Evolutionary conservation across 176 grass and related monocot species (phyloP), one percentile per base, ranked within the genome.

Genomic region (Eragrostis curvula): DNA sequence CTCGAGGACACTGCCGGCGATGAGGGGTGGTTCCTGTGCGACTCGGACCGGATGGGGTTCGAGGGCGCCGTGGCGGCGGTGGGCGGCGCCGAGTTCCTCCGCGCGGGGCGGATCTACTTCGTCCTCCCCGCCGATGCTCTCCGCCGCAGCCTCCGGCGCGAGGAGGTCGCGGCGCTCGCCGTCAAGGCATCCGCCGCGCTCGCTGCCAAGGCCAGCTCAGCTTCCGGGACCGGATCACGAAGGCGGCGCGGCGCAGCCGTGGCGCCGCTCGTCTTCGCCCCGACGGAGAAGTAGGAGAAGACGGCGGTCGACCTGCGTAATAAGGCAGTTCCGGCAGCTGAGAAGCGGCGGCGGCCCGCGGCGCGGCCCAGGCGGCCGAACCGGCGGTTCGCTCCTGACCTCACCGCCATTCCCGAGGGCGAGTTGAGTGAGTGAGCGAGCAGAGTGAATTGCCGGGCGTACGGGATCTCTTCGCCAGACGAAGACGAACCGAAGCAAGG

Each of bases 61-160:
- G 88, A 92, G 52, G 83, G 77, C 0, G 23, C 85, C 23, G 82
- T 87, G 7, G 2, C 53, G 8, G 87, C 85, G 0, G 15, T 94
- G 0, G 13, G 16, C 8, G 46, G 5, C 39, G 52, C 21, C 16
- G 71, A 86, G 56, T 44, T 70, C 23, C 90, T 97, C 63, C 83
- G 68, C 16, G 51, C 84, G 13, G 91, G 94, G 2, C 79, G 90
- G 61, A 87, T 97, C 57, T 97, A 97, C 81, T 94, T 94, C 59
- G 83, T 88, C 11, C 89, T 97, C 30, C 94, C 87, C 6, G 39
- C 30, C 3, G 39, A 70, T 6, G 90, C 89, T 28, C 4, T 68
- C 0, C 79, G 86, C 41, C 60, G 20, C 30, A 85, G 89, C 2
- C 48, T 97, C 2, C 43, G 58, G 1, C 79, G 69, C 65, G 89